Percentiles rank a stretch among this genome's conserved stretches.
Evolutionary conservation across 2,329 filamentous ascomycete genomes (phyloP).

Genomic region (Alternaria alternata): DNA sequence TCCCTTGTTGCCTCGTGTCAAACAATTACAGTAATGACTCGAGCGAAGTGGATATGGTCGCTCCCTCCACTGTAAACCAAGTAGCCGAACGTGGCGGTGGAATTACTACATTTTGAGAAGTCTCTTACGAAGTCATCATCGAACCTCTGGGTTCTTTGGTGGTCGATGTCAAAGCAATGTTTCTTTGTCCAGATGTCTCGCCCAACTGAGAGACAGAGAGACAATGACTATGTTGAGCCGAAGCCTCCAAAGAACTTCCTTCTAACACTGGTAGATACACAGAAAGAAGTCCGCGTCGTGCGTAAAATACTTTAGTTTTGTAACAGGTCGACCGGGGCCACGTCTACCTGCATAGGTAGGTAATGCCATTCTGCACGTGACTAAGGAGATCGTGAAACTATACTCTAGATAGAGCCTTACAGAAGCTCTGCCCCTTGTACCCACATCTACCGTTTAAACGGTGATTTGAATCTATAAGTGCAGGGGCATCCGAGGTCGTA

Average conservation of each 20-base stretch:
- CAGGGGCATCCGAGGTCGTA: not conserved
- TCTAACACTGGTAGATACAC: too few species aligned
- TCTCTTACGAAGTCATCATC: not conserved
- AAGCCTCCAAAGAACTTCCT: not conserved
- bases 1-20: not conserved
- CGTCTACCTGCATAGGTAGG: too few species aligned
- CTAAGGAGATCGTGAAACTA: too few species aligned
- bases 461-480: not conserved
- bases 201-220: not conserved
- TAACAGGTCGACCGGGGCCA: too few species aligned
- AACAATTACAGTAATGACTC: not conserved
- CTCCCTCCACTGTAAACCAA: not conserved
- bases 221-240: not conserved
- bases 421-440: too few species aligned
- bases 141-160: not conserved
- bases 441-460: too few species aligned
- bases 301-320: too few species aligned
- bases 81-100: not conserved
- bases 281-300: too few species aligned
- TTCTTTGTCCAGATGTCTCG: not conserved
- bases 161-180: not conserved
- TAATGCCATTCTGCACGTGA: too few species aligned
- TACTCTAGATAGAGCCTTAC: too few species aligned
- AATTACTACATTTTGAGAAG: too few species aligned
- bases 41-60: not conserved